Conservation (phyloP, 1,139 yeast genomes). For the Sporopachydermia cereana region DNA sequence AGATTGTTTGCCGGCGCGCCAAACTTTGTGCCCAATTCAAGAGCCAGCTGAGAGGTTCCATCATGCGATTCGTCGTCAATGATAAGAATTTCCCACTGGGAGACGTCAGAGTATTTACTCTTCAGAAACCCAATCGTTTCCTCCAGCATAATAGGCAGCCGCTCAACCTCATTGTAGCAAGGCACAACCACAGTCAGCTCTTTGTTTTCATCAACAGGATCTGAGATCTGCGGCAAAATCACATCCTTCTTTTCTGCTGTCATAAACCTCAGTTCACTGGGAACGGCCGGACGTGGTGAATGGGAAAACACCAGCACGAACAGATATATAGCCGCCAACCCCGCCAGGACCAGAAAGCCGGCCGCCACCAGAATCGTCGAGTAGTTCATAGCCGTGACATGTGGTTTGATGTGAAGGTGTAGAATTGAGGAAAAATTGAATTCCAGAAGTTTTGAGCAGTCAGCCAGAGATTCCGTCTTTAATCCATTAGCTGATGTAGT, state of each 20-base stretch:
- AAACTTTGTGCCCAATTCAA: slow-evolving; percentile 47
- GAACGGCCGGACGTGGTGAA: slow-evolving; percentile 44
- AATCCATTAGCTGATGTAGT: too few relatives aligned
- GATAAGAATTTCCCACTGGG: slow-evolving; percentile 59
- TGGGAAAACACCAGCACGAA: slow-evolving; percentile 44
- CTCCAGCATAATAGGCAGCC: slow-evolving; percentile 65
- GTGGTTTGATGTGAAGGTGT: too few relatives aligned
- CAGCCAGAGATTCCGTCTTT: too few relatives aligned
- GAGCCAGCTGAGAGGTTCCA: slow-evolving; percentile 63
- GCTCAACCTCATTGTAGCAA: slow-evolving; percentile 72
- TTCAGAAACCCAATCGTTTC: slow-evolving; percentile 58
- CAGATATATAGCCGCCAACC: slow-evolving; percentile 26
- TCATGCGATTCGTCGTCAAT: slow-evolving; percentile 91
- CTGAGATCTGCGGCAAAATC: slow-evolving; percentile 14
- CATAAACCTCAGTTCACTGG: slow-evolving; percentile 39
- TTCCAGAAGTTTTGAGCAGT: too few relatives aligned
- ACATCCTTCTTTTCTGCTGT: slow-evolving; percentile 25
- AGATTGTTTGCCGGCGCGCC: slow-evolving; percentile 46
- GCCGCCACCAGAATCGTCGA: neutral
- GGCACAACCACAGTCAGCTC: slow-evolving; percentile 75
- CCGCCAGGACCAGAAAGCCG: neutral
- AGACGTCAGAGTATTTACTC: slow-evolving; percentile 18
- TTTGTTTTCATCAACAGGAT: slow-evolving; percentile 16
- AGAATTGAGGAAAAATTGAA: too few relatives aligned
- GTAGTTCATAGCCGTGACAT: too few relatives aligned